Base-by-base conservation (phyloP, 2,329 filamentous ascomycete genomes). In the Botrytis elliptica region DNA sequence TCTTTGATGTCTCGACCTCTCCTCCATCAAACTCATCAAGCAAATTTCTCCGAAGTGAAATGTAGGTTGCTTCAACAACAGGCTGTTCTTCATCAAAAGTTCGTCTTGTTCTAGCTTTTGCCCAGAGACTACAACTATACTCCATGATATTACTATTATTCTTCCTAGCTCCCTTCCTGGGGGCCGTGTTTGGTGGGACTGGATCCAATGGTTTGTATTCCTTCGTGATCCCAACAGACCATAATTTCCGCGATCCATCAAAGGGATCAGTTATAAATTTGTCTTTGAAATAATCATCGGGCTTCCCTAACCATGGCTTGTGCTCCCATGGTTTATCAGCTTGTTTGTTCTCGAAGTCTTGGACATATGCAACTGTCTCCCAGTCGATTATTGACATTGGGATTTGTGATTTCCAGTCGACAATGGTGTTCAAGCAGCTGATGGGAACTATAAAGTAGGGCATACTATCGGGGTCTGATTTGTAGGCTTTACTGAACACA, bases 401-500 rank as follows among this genome's bases (percentile, higher is more conserved):
- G 10, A 33, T 14, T 22, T 33, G 14, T 25, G 6, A 18, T 69
- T 69, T 57, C 49, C 66, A 69, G 36, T 69, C n/a, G 6, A n/a
- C 20, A 57, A 33, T 33, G 16, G 10, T 3, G 22, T 25, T 22
- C 4, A 4, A 20, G 22, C 10, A 57, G 29, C 68, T 78, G 22
- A 86, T 76, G 9, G 96, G 95, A 0, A 90, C 92, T 22, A 98
- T 80, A 84, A 94, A 97, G 82, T 98, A 99, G 0, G 94, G 91
- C 81, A 97, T 87, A 42, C 91, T 89, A 0, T 86, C 82, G 0
- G 85, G 77, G 25, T 89, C 85, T 0, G 88, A 84, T 67, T 92
- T 89, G 78, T 93, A 99, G 4, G 86, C 86, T 81, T 99, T 99
- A 82, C 94, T 95, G 84, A 97, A 98, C 0, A 98, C 85, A 77